A percentile compares a stretch with the other conserved stretches of the same genome.
Conservation (phyloP, 176 grass and related monocot species). For the Oryza glaberrima region DNA sequence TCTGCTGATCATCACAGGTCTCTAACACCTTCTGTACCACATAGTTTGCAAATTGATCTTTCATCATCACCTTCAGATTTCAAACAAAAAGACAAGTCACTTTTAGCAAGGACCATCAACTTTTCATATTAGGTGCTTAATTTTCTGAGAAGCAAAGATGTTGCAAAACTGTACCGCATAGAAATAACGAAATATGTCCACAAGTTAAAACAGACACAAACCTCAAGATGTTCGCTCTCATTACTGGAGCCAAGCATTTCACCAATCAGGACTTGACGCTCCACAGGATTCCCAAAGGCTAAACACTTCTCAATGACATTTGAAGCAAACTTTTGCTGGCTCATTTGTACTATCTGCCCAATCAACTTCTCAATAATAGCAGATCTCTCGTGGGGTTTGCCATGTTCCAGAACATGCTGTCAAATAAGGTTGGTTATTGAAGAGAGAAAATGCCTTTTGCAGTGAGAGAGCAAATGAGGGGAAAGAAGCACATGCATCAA, state of each 20-base stretch:
- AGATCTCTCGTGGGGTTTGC: constrained; percentile 45
- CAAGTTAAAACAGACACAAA: constrained; percentile 4
- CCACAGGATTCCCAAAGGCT: constrained; percentile 40
- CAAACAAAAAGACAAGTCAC: not conserved
- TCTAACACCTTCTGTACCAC: constrained; percentile 65
- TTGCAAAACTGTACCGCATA: not conserved
- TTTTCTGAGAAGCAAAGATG: constrained; percentile 18
- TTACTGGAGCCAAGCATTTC: constrained; percentile 60
- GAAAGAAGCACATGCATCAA: not conserved
- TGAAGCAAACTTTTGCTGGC: constrained; percentile 56
- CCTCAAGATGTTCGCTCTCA: constrained; percentile 61
- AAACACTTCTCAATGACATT: constrained; percentile 60
- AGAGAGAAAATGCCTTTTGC: constrained; percentile 11
- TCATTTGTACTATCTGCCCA: constrained; percentile 63
- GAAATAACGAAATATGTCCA: not conserved
- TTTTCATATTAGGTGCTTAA: not conserved
- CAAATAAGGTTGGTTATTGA: constrained; percentile 18
- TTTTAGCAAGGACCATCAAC: not conserved
- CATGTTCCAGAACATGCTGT: constrained; percentile 55
- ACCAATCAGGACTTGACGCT: constrained; percentile 51
- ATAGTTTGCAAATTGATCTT: constrained; percentile 65
- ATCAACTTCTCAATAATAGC: constrained; percentile 48
- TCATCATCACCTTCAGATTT: constrained; percentile 63
- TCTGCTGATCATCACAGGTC: constrained; percentile 60
- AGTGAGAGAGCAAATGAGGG: not conserved